Evolutionary conservation across 2,329 filamentous ascomycete species (phyloP).

Genomic region (Cryphonectria carpinicola): DNA sequence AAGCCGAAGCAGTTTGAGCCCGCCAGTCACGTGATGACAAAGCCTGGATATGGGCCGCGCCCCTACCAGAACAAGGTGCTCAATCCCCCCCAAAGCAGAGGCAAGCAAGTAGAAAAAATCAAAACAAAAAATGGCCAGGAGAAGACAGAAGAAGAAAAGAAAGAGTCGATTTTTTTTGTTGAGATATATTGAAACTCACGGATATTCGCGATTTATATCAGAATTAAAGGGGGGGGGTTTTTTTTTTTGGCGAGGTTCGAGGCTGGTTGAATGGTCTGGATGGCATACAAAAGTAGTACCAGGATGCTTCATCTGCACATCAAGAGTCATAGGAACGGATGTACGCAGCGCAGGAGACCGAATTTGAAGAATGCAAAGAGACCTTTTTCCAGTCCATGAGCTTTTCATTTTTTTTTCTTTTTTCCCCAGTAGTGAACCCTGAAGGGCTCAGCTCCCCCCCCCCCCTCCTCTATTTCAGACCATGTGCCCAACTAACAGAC

Average conservation of each 20-base stretch:
- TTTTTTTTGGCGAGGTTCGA: background rate
- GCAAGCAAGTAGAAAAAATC: background rate
- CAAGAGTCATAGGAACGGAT: conserved; percentile 2
- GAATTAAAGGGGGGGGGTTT: no score
- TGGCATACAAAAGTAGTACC: background rate
- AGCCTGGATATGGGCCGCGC: background rate
- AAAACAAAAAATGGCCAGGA: background rate
- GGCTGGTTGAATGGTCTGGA: background rate
- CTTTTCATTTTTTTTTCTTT: conserved; percentile 25
- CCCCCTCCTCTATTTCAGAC: conserved; percentile 12
- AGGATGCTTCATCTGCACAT: background rate
- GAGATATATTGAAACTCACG: background rate
- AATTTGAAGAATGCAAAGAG: conserved; percentile 13
- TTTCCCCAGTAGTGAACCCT: conserved; percentile 21
- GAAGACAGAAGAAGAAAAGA: background rate
- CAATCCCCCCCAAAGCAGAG: background rate
- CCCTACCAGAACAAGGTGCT: background rate
- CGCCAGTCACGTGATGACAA: conserved; percentile 16
- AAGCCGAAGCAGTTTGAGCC: conserved; percentile 21
- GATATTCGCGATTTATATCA: background rate
- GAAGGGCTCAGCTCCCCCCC: conserved; percentile 12
- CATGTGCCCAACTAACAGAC: conserved; percentile 18
- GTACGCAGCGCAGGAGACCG: background rate
- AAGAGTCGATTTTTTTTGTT: no score
- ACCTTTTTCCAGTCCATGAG: conserved; percentile 21